Percentiles rank a stretch among this genome's conserved stretches.
phyloP scores from a whole-genome alignment of 1,284 basidiomycete species.

The Austropuccinia psidii region DNA sequence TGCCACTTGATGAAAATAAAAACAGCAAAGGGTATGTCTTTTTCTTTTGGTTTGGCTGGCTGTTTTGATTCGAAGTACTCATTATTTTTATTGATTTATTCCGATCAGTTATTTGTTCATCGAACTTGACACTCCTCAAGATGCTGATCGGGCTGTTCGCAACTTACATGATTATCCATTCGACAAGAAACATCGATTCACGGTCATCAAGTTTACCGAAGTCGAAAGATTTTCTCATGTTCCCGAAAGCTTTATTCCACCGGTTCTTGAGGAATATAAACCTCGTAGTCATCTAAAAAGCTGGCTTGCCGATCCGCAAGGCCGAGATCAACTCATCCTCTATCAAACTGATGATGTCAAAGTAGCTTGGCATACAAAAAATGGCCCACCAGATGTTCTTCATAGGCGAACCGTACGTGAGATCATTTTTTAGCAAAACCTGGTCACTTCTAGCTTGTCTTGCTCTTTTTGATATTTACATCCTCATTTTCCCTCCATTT shows the following conservation, averaged over 20 bases:
- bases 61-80: background rate
- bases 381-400: slow-evolving; percentile 74
- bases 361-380: slow-evolving; percentile 88
- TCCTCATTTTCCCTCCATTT: background rate
- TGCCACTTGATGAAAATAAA: slow-evolving; percentile 65
- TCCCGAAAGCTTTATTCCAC: slow-evolving; percentile 75
- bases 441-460: slow-evolving; percentile 35
- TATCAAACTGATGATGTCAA: slow-evolving; percentile 87
- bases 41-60: slow-evolving; percentile 7
- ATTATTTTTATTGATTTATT: slow-evolving; percentile 1
- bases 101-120: slow-evolving; percentile 71
- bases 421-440: slow-evolving; percentile 46
- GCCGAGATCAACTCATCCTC: slow-evolving; percentile 92
- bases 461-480: background rate
- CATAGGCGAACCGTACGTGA: slow-evolving; percentile 59
- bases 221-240: slow-evolving; percentile 75
- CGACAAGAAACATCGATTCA: slow-evolving; percentile 84
- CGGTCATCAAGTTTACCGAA: slow-evolving; percentile 83
- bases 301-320: slow-evolving; percentile 85
- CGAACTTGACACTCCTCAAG: slow-evolving; percentile 71
- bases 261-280: slow-evolving; percentile 68
- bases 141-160: slow-evolving; percentile 71
- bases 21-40: slow-evolving; percentile 74
- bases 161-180: slow-evolving; percentile 80
- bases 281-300: slow-evolving; percentile 86